Base-by-base conservation (phyloP, 2,329 filamentous ascomycete genomes). In the Penicillium sp. region DNA sequence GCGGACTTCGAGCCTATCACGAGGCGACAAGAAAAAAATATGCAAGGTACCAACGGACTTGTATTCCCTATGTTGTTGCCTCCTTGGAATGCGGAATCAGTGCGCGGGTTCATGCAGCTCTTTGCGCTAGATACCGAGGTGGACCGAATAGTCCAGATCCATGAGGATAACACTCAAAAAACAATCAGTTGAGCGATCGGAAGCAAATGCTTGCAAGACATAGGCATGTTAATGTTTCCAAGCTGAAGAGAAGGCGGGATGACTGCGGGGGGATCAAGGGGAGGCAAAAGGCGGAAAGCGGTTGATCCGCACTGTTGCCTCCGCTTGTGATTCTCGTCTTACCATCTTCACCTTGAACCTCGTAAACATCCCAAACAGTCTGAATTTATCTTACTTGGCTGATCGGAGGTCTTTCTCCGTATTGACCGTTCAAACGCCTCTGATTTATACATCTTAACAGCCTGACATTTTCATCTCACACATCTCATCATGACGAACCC, bases 401-500 rank as follows among this genome's bases (percentile, higher is more conserved):
- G 43, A 55, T 53, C 25, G 55, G 50, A 53, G 55, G 50, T 44
- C 50, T 48, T 48, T 48, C 55, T 44, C 44, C 39, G 41, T 38
- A 55, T 23, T 53, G 54, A 50, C 23, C 45, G 38, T 47, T 10
- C 15, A 47, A 41, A 44, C 40, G 10, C 39, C 45, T 27, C 9
- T 39, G 16, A 31, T 45, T 19, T 31, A 53, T 40, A 39, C 11
- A 39, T 41, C 43, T 25, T 19, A 50, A 49, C 33, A 25, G 38
- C 33, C 44, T 27, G 33, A 38, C 43, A 52, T 53, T 45, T 55
- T 44, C 50, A 40, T 50, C 60, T 52, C 57, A 59, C 57, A 33
- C 34, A 34, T 27, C 53, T 73, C 67, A 72, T 69, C 29, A 81
- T 79, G 77, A 72, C 80, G 58, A 84, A 82, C 65, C 80, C 84